Evolutionary conservation across 2,329 filamentous ascomycete genomes (phyloP), one percentile per base, ranked within the genome.

Genomic region (Fusarium staphyleae): DNA sequence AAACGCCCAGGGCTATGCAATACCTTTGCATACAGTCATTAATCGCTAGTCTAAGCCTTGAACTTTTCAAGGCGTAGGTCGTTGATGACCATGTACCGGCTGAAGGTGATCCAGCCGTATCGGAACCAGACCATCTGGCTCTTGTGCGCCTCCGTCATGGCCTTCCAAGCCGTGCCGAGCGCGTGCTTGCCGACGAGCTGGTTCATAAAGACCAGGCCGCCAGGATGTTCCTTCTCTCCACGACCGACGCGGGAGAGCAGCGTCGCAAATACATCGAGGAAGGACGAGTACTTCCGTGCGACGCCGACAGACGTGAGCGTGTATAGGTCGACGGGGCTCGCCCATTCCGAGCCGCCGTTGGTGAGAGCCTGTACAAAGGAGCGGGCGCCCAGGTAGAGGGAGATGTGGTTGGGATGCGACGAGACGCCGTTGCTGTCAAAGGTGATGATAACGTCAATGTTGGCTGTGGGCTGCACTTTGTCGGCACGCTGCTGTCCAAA

Each of bases 41-140:
- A 33, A 22, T 51, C 15, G 56, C 35, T 57, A 52, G 7, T n/a
- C n/a, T n/a, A n/a, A n/a, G 44, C 26, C 55, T 65, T 55, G 32
- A 71, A 66, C 53, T 74, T 75, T 60, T 83, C 81, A 26, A 84
- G 71, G 69, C 79, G 82, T 74, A 99, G 71, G 72, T 98, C 93
- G 74, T 99, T 99, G 26, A 98, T 83, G 51, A 92, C 83, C 95
- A 99, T 98, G 75, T 98, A 99, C 55, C 95, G 81, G 68, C 92
- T 95, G 51, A 96, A 72, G 0, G 85, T 82, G 69, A 99, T 96
- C 92, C 93, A 99, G 3, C 92, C 91, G 84, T 92, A 98, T 7
- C 95, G 85, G 71, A 98, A 99, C 95, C 95, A 99, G 30, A 90
- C 85, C 95, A 99, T 99, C 81, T 99, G 95, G 73, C 92, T 97